phyloP scores from a whole-genome alignment of 495 filamentous ascomycete species.

The Hypoxylon subgilvum region DNA sequence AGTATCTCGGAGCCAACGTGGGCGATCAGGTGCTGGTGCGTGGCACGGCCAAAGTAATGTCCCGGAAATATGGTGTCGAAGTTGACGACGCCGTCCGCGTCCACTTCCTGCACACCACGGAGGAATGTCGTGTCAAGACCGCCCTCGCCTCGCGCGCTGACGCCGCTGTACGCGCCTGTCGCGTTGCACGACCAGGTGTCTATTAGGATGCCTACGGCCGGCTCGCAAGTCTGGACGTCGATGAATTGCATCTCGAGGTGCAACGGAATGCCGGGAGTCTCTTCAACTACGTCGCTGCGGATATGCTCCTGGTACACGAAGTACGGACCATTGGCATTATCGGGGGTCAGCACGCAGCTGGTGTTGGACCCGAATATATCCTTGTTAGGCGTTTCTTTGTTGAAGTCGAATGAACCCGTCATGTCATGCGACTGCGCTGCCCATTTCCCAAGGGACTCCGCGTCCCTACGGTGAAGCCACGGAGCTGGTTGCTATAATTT shows the following conservation, averaged over 20 bases:
- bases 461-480: constrained; percentile 48
- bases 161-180: constrained; percentile 61
- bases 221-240: constrained; percentile 61
- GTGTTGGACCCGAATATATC: constrained; percentile 56
- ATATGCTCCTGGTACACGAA: constrained; percentile 55
- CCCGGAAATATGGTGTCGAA: constrained; percentile 67
- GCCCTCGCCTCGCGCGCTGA: constrained; percentile 43
- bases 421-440: constrained; percentile 47
- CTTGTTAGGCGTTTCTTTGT: constrained; percentile 52
- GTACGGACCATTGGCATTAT: constrained; percentile 52
- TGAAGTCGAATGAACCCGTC: constrained; percentile 37
- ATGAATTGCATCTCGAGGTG: constrained; percentile 64
- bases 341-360: constrained; percentile 48
- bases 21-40: constrained; percentile 62
- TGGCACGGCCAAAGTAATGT: constrained; percentile 65
- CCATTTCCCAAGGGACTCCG: constrained; percentile 48
- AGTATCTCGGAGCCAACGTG: constrained; percentile 50
- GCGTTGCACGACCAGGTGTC: constrained; percentile 66
- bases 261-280: constrained; percentile 55
- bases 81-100: constrained; percentile 60
- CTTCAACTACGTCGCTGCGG: constrained; percentile 57
- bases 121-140: constrained; percentile 56
- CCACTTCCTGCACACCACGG: constrained; percentile 58
- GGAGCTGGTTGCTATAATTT: constrained; percentile 25
- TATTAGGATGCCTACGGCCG: constrained; percentile 54